A percentile compares a stretch with the other conserved stretches of the same genome.
Conservation (phyloP, 202 grass and related monocot species). For the Cymbopogon flexuosus region DNA sequence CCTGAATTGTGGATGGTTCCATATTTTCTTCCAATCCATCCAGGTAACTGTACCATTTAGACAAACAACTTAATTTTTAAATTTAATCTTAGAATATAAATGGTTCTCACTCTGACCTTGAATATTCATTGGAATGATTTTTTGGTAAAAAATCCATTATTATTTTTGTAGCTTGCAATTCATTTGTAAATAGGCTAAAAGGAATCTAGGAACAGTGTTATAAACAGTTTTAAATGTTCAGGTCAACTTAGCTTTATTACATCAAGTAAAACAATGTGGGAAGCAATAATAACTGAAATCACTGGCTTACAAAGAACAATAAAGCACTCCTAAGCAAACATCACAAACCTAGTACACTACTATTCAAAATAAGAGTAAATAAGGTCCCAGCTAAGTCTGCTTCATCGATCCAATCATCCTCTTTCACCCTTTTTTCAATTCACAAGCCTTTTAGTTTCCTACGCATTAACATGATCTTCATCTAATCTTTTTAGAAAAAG, state of each 20-base stretch:
- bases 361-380: neutral
- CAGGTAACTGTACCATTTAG: constrained; percentile 8
- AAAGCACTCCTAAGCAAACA: neutral
- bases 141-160: neutral
- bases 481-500: neutral
- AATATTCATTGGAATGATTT: neutral
- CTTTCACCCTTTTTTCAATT: neutral
- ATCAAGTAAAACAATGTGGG: neutral
- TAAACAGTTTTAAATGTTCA: neutral
- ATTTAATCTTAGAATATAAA: neutral
- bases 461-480: neutral
- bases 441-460: neutral
- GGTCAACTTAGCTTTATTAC: neutral
- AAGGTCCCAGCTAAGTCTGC: neutral
- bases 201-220: neutral
- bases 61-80: neutral
- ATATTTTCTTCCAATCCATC: constrained; percentile 27
- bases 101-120: neutral
- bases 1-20: constrained; percentile 33
- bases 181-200: neutral
- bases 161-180: neutral
- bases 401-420: neutral
- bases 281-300: neutral
- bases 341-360: neutral
- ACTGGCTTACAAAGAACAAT: neutral